Evolutionary conservation across 495 filamentous ascomycete genomes (phyloP), one percentile per base, ranked within the genome.

Genomic region (Hypoxylon subgilvum): DNA sequence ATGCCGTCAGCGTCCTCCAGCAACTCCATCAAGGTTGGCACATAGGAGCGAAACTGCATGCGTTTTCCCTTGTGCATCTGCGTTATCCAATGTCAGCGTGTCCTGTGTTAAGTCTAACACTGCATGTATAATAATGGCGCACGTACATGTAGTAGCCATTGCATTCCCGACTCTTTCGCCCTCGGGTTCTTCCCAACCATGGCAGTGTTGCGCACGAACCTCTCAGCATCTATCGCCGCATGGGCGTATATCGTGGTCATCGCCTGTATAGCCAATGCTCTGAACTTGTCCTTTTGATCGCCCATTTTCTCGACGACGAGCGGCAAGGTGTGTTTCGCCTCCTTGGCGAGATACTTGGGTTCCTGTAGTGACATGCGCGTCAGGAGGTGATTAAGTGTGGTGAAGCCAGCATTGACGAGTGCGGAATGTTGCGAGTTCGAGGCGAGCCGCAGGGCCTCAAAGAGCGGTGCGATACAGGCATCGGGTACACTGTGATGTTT

Each of bases 401-500:
- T 93, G 69, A 96, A 92, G 31, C 87, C 90, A 18, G 88, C 85
- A 59, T 84, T 83, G 43, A 85, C 80, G 39, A 94, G 82, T 7
- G 79, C 73, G 21, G 83, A 82, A 63, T 90, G 86, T 57, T 87
- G 86, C n/a, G 88, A 86, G 52, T 72, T 74, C 39, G 92, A 87
- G 39, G 88, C 84, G 9, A 83, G 67, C 27, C 83, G 83, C 49
- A 91, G 74, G 38, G 84, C 84, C 45, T 95, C 88, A 73, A 94
- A 91, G 45, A 94, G 82, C 27, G 82, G 78, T 13, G 79, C 68
- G 57, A 92, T 81, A 44, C 86, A 87, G n/a, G 72, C 68, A 49
- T 91, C 88, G 31, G 89, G 88, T 18, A 95, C 88, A 74, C 89
- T 88, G 51, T 86, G 86, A 66, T 93, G 90, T 72, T 96, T 96